These are phyloP conservation scores for Leishmania major DNA, from an alignment of 208 protist genomes.

Conservation along the genomic window DNA sequence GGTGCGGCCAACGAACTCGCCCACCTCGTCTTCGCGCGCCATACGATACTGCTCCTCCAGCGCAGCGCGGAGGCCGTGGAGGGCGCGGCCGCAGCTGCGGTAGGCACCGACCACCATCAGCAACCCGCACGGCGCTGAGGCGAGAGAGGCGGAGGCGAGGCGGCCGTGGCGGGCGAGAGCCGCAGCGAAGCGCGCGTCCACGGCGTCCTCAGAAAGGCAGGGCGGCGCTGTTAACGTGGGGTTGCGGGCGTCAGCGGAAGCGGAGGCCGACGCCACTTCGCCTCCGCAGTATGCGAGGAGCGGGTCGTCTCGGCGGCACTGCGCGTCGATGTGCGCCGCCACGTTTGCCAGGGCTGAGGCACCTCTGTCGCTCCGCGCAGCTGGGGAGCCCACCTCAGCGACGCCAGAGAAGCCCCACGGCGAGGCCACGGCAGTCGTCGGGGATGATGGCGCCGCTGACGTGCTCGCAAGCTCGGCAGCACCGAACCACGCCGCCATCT, in stretches of 20 bases:
- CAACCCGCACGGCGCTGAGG: slow-evolving; percentile 49
- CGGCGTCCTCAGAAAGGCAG: background rate
- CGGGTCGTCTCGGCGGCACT: slow-evolving; percentile 1
- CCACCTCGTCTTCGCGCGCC: slow-evolving; percentile 36
- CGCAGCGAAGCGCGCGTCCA: slow-evolving; percentile 4
- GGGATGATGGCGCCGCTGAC: slow-evolving; percentile 1
- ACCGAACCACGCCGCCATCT: slow-evolving; percentile 21
- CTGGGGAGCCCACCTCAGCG: background rate
- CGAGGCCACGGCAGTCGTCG: background rate
- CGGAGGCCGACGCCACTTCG: background rate
- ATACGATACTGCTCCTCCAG: slow-evolving; percentile 58
- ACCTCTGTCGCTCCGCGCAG: background rate
- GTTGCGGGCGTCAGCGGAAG: background rate
- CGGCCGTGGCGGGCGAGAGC: slow-evolving; percentile 17
- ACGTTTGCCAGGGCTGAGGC: background rate
- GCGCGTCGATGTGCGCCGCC: slow-evolving; percentile 3
- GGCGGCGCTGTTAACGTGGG: background rate
- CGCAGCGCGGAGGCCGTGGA: slow-evolving; percentile 46
- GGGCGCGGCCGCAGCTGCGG: slow-evolving; percentile 44
- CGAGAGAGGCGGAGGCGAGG: slow-evolving; percentile 10
- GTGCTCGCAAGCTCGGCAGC: background rate
- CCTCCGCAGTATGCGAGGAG: background rate
- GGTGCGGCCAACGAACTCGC: slow-evolving; percentile 49
- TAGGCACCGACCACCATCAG: slow-evolving; percentile 64
- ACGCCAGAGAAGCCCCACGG: slow-evolving; percentile 1